Evolutionary conservation across 2,329 filamentous ascomycete species (phyloP).

Genomic region (Colletotrichum spaethianum): DNA sequence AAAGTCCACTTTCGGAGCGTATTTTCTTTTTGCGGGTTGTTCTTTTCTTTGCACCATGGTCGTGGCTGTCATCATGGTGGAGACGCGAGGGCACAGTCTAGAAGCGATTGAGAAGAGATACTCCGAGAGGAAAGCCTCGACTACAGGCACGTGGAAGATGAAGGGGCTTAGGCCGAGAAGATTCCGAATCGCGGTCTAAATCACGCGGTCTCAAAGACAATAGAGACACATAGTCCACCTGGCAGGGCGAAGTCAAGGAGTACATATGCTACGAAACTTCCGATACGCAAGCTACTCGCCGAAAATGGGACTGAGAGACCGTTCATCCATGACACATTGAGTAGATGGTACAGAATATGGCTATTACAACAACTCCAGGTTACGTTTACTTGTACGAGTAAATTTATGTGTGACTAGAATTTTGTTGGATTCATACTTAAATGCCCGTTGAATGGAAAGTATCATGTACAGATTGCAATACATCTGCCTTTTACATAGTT

Average conservation of each 20-base stretch:
- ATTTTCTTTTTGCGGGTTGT: slow-evolving; percentile 61
- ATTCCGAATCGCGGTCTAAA: slow-evolving; percentile 5
- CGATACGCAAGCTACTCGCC: background rate
- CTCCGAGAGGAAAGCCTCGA: background rate
- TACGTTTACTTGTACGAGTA: too few species aligned
- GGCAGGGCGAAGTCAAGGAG: background rate
- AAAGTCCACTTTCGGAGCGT: slow-evolving; percentile 57
- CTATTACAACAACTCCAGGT: too few species aligned
- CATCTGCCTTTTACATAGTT: too few species aligned
- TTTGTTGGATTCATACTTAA: too few species aligned
- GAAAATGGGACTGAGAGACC: too few species aligned
- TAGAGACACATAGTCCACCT: too few species aligned
- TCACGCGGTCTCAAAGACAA: background rate
- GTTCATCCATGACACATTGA: too few species aligned
- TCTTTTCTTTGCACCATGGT: slow-evolving; percentile 54
- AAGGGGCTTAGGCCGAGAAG: slow-evolving; percentile 2
- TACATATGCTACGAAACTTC: background rate
- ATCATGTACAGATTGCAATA: too few species aligned
- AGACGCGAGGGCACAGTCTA: slow-evolving; percentile 58
- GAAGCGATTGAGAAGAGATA: slow-evolving; percentile 55
- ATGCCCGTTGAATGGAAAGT: too few species aligned
- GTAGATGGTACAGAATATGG: too few species aligned
- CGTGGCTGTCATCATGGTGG: slow-evolving; percentile 57
- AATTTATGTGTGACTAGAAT: too few species aligned
- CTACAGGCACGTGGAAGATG: slow-evolving; percentile 4